Evolutionary conservation across 768 basidiomycete species (phyloP), one percentile per base, ranked within the genome.

Genomic region (Agaricus blazei): DNA sequence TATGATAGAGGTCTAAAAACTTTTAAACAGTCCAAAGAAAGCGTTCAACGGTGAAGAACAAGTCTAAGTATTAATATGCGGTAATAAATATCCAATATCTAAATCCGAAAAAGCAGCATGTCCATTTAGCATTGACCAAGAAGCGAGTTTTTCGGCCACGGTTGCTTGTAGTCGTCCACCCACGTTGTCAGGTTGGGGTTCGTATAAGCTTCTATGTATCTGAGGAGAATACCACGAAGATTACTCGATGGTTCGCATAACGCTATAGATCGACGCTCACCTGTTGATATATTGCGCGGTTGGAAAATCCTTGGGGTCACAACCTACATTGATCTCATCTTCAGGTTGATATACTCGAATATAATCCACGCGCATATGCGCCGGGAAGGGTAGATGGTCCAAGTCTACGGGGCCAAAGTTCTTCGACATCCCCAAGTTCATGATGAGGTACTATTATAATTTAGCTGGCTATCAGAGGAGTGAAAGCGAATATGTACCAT

Each of bases 361-460:
- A 57, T 78, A 79, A 60, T 79, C 78, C 12, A 81, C 65, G 45
- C 62, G 64, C 75, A 79, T 72, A 42, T 68, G 68, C 2, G 69
- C 67, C n/a, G 93, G 92, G 72, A 90, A 92, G 5, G 75, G 72
- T 12, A 95, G 73, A 56, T 85, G 71, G 3, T 73, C 68, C 50
- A 89, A 78, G 68, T 96, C 85, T 28, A 93, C 81, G 4, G 69
- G 60, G 9, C 84, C 86, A 63, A 97, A 97, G 67, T 83, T 88
- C 58, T 73, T 70, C 6, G 91, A 93, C 68, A 96, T 83, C 54
- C 92, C 93, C 60, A 93, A 71, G 68, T 94, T 93, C 60, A 79
- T 72, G 58, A 96, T 83, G 60, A 97, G 70, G 64, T 93, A 92
- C 90, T 92, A 62, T 60, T 5, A 23, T 29, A 37, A 34, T 28